Base-by-base conservation (phyloP, 371 early-diverging fungal genomes). In the Mortierella sp. region DNA sequence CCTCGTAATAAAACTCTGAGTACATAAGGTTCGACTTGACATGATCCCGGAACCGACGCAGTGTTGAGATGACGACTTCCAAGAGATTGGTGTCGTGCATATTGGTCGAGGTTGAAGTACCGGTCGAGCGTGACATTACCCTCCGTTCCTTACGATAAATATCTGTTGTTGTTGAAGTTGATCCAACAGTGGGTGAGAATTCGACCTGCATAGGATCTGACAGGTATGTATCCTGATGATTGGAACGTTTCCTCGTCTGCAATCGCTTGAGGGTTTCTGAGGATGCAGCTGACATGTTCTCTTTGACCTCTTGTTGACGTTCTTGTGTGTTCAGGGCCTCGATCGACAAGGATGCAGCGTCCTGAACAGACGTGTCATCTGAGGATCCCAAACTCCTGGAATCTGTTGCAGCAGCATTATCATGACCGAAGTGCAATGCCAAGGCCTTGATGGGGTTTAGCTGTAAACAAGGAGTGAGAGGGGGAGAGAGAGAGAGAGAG, bases 191-290 rank as follows among this genome's bases (percentile, higher is more conserved):
- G 1, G 72, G 72, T 4, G 49, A 14, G 37, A 72, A 72, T 21
- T 72, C 62, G 42, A 72, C 56, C 31, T 72, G 66, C 66, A 72
- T 72, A 0, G 62, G 72, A 32, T 72, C 72, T 24, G 70, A 56
- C 44, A 50, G 9, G 28, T 50, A 28, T 11, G 53, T 44, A 6
- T 31, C 56, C 24, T 52, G 60, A 27, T 56, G 48, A n/a, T 50
- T 65, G 4, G 63, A 52, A 19, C 73, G 62, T 32, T 66, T 57
- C 14, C 67, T 51, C 17, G 50, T 60, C 50, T 73, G 73, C 1
- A 73, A 63, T 19, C 63, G 51, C 34, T 60, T 57, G 54, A 67
- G 41, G 3, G 67, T 63, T 27, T 61, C 67, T 39, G 59, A 17
- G 2, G 67, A 66, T 2, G 73, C 67, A 4, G 63, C 39, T 6